A percentile compares a stretch with the other conserved stretches of the same genome.
phyloP scores from a whole-genome alignment of 129 eudicot genomes.

The Glebionis coronaria region DNA sequence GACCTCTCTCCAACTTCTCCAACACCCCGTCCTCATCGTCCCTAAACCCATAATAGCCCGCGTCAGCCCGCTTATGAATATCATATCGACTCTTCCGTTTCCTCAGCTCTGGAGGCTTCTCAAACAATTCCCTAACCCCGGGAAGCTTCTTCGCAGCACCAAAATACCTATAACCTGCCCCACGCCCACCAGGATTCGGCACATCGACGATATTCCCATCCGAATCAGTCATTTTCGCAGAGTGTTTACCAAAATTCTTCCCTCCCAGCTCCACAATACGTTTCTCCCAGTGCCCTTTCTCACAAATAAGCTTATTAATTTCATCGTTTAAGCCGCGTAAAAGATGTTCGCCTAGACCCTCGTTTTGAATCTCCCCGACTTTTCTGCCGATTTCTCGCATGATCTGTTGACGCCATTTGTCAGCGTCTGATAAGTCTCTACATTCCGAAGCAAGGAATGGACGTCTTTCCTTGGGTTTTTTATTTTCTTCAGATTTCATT shows the following conservation, averaged over 20 bases:
- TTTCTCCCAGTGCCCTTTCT: conserved; percentile 81
- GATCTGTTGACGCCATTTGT: conserved; percentile 93
- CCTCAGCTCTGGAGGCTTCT: conserved; percentile 91
- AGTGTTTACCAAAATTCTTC: conserved; percentile 50
- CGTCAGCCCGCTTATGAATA: conserved; percentile 79
- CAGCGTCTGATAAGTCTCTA: conserved; percentile 90
- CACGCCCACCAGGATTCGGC: conserved; percentile 92
- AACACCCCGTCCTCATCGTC: conserved; percentile 92
- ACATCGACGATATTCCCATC: conserved; percentile 94
- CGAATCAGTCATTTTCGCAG: conserved; percentile 94
- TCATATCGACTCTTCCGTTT: conserved; percentile 86
- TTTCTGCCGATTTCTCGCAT: conserved; percentile 92
- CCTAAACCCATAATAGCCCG: conserved; percentile 85
- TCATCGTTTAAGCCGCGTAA: conserved; percentile 91
- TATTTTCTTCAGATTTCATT: conserved; percentile 82
- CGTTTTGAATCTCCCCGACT: conserved; percentile 95
- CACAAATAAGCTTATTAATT: conserved; percentile 72
- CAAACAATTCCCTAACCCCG: conserved; percentile 85
- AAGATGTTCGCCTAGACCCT: conserved; percentile 88
- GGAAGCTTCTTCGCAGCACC: conserved; percentile 98
- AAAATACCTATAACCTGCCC: conserved; percentile 87
- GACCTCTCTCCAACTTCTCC: conserved; percentile 68
- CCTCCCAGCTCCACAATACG: conserved; percentile 82
- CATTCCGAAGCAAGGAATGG: conserved; percentile 90
- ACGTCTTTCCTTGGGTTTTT: conserved; percentile 88